phyloP scores from a whole-genome alignment of 139 green algal species.

The Chlorella ohadii region DNA sequence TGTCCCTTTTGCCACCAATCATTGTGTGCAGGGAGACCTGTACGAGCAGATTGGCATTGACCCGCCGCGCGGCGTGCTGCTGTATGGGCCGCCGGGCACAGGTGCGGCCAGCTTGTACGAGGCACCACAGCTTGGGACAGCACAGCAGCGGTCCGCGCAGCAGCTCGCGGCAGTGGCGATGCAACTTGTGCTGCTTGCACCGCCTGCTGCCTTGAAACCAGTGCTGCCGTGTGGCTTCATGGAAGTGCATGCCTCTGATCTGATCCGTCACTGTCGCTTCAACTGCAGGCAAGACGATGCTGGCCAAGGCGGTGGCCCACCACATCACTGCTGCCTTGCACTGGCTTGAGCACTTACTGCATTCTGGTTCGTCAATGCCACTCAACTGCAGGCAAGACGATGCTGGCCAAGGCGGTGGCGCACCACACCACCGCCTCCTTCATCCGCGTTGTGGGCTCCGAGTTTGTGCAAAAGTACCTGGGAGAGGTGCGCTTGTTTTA shows the following conservation, averaged over 20 bases:
- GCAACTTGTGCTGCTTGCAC: not conserved
- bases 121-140: too few relatives aligned
- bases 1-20: too few relatives aligned
- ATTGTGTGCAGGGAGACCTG: constrained; percentile 1
- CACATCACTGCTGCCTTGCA: constrained; percentile 98
- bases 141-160: not conserved
- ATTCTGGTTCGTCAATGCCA: too few relatives aligned
- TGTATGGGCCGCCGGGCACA: constrained; percentile 94
- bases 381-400: constrained; percentile 93
- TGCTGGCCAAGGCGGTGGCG: constrained; percentile 97
- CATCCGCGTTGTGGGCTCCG: constrained; percentile 96
- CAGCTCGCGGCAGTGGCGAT: not conserved
- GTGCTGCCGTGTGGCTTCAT: too few relatives aligned
- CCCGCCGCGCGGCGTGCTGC: constrained; percentile 94
- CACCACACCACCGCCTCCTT: constrained; percentile 98
- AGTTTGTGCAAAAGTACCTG: constrained; percentile 99
- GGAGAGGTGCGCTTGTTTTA: constrained; percentile 81
- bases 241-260: too few relatives aligned
- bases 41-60: constrained; percentile 92
- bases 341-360: too few relatives aligned
- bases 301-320: constrained; percentile 97
- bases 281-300: constrained; percentile 94
- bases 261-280: too few relatives aligned
- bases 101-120: too few relatives aligned
- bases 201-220: not conserved